Evolutionary conservation across 768 basidiomycete species (phyloP).

Genomic region (Lactarius akahatsu): DNA sequence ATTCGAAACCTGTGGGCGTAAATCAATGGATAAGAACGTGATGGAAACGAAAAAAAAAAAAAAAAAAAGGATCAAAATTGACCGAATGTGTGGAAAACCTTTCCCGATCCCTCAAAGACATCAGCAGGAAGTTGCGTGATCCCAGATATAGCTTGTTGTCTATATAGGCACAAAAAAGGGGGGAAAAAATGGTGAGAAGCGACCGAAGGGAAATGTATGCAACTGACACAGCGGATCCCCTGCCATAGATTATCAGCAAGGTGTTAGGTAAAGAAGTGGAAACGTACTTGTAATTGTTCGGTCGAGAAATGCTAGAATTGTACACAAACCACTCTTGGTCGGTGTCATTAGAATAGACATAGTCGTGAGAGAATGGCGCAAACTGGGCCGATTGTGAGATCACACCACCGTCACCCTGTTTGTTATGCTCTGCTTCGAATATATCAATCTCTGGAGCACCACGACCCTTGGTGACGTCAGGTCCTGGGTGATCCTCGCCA

Average conservation of each 20-base stretch:
- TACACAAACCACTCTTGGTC: slow-evolving; percentile 37
- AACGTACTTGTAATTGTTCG: slow-evolving; percentile 40
- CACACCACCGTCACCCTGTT: slow-evolving; percentile 48
- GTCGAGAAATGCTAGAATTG: slow-evolving; percentile 38
- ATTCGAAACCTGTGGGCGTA: slow-evolving; percentile 61
- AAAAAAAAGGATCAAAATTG: neutral
- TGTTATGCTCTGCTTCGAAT: slow-evolving; percentile 72
- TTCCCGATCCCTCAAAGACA: slow-evolving; percentile 59
- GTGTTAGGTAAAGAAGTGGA: neutral
- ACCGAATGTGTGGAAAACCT: slow-evolving; percentile 51
- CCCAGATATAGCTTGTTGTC: slow-evolving; percentile 51
- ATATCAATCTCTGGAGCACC: slow-evolving; percentile 84
- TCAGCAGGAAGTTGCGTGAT: slow-evolving; percentile 49
- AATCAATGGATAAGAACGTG: slow-evolving; percentile 1
- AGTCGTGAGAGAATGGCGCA: slow-evolving; percentile 55
- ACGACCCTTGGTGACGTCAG: slow-evolving; percentile 51
- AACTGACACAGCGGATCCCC: slow-evolving; percentile 51
- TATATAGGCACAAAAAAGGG: slow-evolving; percentile 15
- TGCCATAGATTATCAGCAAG: slow-evolving; percentile 25
- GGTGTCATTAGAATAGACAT: slow-evolving; percentile 41
- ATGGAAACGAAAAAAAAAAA: neutral
- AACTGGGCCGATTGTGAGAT: slow-evolving; percentile 78
- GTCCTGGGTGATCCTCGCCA: slow-evolving; percentile 76
- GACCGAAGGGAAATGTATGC: neutral
- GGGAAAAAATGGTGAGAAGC: neutral